Evolutionary conservation across 257 asterid species (phyloP).

Genomic region (Solanum medicagineum): DNA sequence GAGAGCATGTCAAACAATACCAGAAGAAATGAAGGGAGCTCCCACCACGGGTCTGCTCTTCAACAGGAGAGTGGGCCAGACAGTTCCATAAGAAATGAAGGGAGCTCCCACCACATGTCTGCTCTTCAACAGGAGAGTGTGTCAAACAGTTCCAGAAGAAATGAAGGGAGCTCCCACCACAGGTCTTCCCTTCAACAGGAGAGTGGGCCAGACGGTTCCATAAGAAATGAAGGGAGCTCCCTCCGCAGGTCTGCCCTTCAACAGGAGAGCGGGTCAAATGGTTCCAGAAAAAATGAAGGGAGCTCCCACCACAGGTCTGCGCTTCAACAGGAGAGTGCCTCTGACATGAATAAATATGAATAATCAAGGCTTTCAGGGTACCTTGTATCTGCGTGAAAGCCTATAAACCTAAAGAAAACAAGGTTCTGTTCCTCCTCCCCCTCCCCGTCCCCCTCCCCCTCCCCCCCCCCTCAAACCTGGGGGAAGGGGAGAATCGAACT

Average conservation of each 20-base stretch:
- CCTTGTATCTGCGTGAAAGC: not conserved
- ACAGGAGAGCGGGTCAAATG: constrained; percentile 1
- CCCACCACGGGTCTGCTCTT: not conserved
- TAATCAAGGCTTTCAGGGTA: not conserved
- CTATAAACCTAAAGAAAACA: not conserved
- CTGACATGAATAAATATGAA: not conserved
- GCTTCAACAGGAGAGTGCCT: constrained; percentile 1
- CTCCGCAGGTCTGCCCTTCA: constrained; percentile 1
- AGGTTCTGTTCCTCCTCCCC: not conserved
- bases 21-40: constrained; percentile 23
- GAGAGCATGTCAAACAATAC: constrained; percentile 4
- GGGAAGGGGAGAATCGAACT: not conserved
- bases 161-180: constrained; percentile 22
- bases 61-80: not conserved
- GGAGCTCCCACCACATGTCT: constrained; percentile 7
- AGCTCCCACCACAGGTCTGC: constrained; percentile 15
- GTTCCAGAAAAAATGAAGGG: constrained; percentile 28
- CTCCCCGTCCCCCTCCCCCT: too few species aligned
- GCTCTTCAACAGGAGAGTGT: not conserved
- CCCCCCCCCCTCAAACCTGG: not conserved
- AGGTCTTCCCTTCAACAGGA: constrained; percentile 5
- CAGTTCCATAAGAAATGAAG: constrained; percentile 24
- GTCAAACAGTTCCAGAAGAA: constrained; percentile 22
- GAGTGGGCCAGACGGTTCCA: constrained; percentile 9
- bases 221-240: constrained; percentile 26